Conservation (phyloP, 1,284 basidiomycete genomes). For the Ceratobasidium sp. region DNA sequence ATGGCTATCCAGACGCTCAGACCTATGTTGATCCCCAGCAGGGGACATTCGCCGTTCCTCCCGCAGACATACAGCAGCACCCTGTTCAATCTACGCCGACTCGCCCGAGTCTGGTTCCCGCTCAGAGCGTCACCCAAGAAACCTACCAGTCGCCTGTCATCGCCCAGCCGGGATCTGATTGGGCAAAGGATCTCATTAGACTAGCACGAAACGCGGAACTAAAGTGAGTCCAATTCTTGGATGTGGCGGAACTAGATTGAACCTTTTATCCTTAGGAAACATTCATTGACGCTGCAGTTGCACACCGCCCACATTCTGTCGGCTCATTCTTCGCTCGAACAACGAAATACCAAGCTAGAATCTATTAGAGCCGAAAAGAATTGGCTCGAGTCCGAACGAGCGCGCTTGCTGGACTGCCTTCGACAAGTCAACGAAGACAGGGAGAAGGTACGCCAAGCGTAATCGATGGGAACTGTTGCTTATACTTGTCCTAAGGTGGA, state of each 20-base stretch:
- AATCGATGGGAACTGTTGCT: background rate
- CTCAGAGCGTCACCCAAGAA: constrained; percentile 57
- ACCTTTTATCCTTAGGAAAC: constrained; percentile 67
- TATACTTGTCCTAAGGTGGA: constrained; percentile 61
- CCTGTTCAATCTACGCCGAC: constrained; percentile 26
- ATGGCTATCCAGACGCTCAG: constrained; percentile 38
- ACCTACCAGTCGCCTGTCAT: constrained; percentile 63
- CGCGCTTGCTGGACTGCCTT: constrained; percentile 72
- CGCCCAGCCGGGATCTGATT: constrained; percentile 73
- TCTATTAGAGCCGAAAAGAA: constrained; percentile 84
- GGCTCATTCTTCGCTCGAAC: constrained; percentile 79
- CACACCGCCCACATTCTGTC: constrained; percentile 88
- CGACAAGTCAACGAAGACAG: constrained; percentile 82
- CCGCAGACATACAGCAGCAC: constrained; percentile 32
- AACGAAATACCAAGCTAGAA: constrained; percentile 79
- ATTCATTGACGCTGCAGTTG: constrained; percentile 80
- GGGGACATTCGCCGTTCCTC: constrained; percentile 20
- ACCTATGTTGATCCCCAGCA: constrained; percentile 32
- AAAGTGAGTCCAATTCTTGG: constrained; percentile 65
- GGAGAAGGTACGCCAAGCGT: constrained; percentile 67
- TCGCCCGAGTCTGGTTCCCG: constrained; percentile 31
- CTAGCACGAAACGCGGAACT: constrained; percentile 84
- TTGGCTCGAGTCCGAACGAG: constrained; percentile 70
- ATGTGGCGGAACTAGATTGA: constrained; percentile 2
- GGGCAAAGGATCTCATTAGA: constrained; percentile 85